Evolutionary conservation across 495 filamentous ascomycete genomes (phyloP), one percentile per base, ranked within the genome.

Genomic region (Tuber indicum): DNA sequence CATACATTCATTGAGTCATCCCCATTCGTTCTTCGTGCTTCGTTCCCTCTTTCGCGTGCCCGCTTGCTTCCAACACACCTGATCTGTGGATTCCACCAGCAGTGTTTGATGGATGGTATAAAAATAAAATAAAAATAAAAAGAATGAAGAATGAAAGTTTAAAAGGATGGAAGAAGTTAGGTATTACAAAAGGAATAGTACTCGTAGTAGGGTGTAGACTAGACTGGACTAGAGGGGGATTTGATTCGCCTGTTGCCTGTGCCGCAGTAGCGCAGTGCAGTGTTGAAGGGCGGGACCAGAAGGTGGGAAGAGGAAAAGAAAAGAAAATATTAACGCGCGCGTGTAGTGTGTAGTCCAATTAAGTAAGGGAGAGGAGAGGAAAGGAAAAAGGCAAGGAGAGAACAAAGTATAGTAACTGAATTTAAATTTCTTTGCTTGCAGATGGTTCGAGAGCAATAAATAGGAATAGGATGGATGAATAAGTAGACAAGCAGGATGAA

Each of bases 401-500:
- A 66, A 36, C 26, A 36, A 66, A 36, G 58, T 66, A 5, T 36
- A 1, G 58, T 66, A 66, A 26, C 58, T 66, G 58, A 66, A 36
- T 66, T 66, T 36, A 9, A 66, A 17, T 66, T 36, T 16, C 12
- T 62, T 62, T 62, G 58, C 58, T 66, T 66, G 58, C 26, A 66
- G 32, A 36, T 66, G 58, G 58, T 36, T 66, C 14, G 14, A 66
- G 58, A 80, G 71, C 70, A 66, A 77, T 78, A 80, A 80, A 80
- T 80, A 80, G 42, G 42, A 46, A 47, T 47, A 6, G 66, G 71
- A 75, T 73, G 71, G 73, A 79, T 76, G 75, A 76, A 70, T 73
- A 79, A 73, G 17, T 41, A 76, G 73, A 78, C 74, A 80, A 80
- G 19, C 62, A 70, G 71, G 79, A 71, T 72, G 71, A 80, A 76